Evolutionary conservation across 2,329 filamentous ascomycete species (phyloP), one percentile per base, ranked within the genome.

Genomic region (Calonectria crousiana): DNA sequence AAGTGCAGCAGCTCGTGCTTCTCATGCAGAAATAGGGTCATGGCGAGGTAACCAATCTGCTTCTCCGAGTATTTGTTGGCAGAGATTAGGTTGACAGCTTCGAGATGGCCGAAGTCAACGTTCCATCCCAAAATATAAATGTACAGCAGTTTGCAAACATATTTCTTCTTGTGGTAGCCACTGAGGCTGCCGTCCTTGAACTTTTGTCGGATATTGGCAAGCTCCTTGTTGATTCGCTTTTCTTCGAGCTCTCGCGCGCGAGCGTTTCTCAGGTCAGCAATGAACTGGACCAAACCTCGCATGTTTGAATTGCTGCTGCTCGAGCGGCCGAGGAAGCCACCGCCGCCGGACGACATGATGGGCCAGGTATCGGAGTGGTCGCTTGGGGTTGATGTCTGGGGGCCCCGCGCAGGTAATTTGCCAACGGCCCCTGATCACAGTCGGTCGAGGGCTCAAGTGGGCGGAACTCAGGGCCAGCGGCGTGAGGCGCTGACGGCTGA

Each of bases 121-220:
- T 99, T 96, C 94, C 97, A 99, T 64, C 97, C 97, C 78, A 99
- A 91, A 74, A 99, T 99, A 86, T 99, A 99, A 82, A 99, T 98
- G 85, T 99, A 99, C 75, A 99, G 90, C 79, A 99, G 92, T 92
- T 99, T 99, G 95, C 97, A 99, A 79, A 99, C 97, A 84, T 99
- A 99, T 94, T 99, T 99, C 91, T 99, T 99, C 90, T 97, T 98
- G 89, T 98, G 95, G 84, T 99, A 99, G 78, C 97, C 97, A 83
- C 94, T 98, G 73, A 99, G 88, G 83, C 91, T 97, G 77, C 95
- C 96, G 84, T 97, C 95, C 90, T 98, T 98, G 89, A 98, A 99
- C 87, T 98, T 98, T 87, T 98, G 95, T 82, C 93, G 93, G 84
- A 99, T 99, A 84, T 99, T 99, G 83, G 97, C 97, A 85, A 99